Evolutionary conservation across 129 eudicot species (phyloP).

Genomic region (Flaveria brownii): DNA sequence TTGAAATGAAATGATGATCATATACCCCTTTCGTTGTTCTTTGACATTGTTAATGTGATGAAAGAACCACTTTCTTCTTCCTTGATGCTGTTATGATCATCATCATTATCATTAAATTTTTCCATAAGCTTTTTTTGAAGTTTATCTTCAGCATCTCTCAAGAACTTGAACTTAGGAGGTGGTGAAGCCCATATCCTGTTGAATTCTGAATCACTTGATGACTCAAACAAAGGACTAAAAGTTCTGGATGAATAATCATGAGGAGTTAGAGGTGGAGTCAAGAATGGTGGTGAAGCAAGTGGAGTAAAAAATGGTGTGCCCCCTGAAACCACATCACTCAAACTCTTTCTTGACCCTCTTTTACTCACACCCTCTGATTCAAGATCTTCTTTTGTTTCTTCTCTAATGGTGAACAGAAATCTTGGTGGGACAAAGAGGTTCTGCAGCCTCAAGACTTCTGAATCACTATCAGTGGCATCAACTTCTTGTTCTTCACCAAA

Average conservation of each 20-base stretch:
- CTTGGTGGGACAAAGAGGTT: constrained; percentile 60
- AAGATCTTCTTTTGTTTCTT: constrained; percentile 83
- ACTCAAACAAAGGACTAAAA: constrained; percentile 55
- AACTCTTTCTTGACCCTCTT: constrained; percentile 43
- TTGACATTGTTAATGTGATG: constrained; percentile 25
- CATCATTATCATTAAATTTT: constrained; percentile 32
- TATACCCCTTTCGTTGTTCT: constrained; percentile 17
- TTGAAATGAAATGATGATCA: constrained; percentile 3
- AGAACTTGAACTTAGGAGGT: constrained; percentile 76
- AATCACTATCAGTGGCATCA: constrained; percentile 14
- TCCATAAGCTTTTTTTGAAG: constrained; percentile 45
- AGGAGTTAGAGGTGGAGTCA: constrained; percentile 71
- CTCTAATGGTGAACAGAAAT: constrained; percentile 79
- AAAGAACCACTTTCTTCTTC: constrained; percentile 32
- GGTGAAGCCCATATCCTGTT: constrained; percentile 66
- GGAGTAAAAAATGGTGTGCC: constrained; percentile 79
- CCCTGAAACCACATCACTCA: constrained; percentile 48
- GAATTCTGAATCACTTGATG: constrained; percentile 66
- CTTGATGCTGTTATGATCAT: constrained; percentile 6
- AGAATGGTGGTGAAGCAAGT: constrained; percentile 57
- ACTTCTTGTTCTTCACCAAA: too few species aligned
- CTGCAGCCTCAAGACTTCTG: constrained; percentile 44
- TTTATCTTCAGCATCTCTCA: constrained; percentile 92
- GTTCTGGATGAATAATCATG: constrained; percentile 36
- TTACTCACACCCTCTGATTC: constrained; percentile 60